phyloP scores from a whole-genome alignment of 1,139 yeast genomes.

The Blastobotrys illinoisensis region DNA sequence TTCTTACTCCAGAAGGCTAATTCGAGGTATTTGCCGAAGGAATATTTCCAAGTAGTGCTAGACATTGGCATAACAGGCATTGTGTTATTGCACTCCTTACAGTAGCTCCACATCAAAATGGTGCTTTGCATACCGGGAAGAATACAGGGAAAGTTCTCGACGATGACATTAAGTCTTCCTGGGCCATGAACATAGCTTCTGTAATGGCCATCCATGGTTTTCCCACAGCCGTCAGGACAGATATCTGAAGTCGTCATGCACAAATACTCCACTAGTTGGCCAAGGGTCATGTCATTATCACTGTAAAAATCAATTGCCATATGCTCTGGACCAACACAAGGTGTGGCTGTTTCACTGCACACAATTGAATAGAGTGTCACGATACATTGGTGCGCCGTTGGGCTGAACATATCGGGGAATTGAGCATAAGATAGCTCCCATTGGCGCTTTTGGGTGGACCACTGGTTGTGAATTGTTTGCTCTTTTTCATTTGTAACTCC shows the following conservation, averaged over 20 bases:
- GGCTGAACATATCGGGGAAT: conserved; percentile 50
- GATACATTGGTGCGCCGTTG: conserved; percentile 71
- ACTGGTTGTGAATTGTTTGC: conserved; percentile 24
- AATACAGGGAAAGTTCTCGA: conserved; percentile 54
- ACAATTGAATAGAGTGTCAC: conserved; percentile 77
- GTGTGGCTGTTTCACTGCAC: conserved; percentile 78
- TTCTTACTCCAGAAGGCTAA: conserved; percentile 69
- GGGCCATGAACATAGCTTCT: conserved; percentile 85
- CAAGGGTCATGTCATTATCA: conserved; percentile 85
- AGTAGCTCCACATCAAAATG: conserved; percentile 89
- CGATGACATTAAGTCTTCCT: conserved; percentile 72
- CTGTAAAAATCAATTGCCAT: conserved; percentile 82
- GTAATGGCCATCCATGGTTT: conserved; percentile 65
- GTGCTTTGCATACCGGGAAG: conserved; percentile 59
- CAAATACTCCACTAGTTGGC: conserved; percentile 78
- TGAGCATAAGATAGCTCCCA: conserved; percentile 58
- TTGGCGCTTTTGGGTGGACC: conserved; percentile 40
- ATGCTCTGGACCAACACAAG: conserved; percentile 86
- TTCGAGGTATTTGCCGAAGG: conserved; percentile 90
- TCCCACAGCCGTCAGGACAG: conserved; percentile 83
- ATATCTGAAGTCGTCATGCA: conserved; percentile 59
- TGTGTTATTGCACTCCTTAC: conserved; percentile 68
- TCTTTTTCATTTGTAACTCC: conserved; percentile 23
- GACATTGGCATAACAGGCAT: conserved; percentile 85
- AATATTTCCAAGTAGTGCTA: conserved; percentile 82